Base-by-base conservation (phyloP, 2,329 filamentous ascomycete species). In the Elsinoe necatrix region DNA sequence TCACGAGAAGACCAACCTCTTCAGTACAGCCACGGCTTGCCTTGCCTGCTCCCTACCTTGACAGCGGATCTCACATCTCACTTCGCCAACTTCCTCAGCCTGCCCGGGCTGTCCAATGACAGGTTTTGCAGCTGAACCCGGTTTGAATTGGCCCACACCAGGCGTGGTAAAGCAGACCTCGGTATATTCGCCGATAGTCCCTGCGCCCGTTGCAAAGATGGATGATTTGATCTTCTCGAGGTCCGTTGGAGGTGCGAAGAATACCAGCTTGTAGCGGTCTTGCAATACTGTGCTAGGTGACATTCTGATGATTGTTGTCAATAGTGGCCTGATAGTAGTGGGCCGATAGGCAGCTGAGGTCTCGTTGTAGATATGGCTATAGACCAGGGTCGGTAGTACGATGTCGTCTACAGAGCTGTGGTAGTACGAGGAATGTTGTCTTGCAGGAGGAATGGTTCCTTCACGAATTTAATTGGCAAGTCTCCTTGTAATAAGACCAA, bases 121-220 rank as follows among this genome's bases (percentile, higher is more conserved):
- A 2, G 85, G 85, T 48, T 83, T 83, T 0, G 85, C 82, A 0
- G 72, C 67, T 56, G 75, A 74, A 0, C 80, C 81, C 0, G 84
- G 84, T 0, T 80, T 77, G 67, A 87, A 89, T 64, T 87, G 84
- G 0, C 83, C 83, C 0, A 73, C 80, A 3, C 85, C 85, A 3
- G 69, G 60, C 2, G 66, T 69, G 1, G 65, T 67, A 59, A 72
- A 76, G 55, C 69, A 71, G 54, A 66, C 69, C 62, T 77, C 72
- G 0, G 69, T 74, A 61, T 77, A 77, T 12, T 67, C 64, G 6
- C 66, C 72, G 59, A 70, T 73, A 5, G 63, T 63, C 6, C 74
- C 75, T 35, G 75, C 74, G 37, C 74, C 73, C 1, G 74, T 71
- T 43, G 68, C 66, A 61, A 77, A 77, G 57, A 77, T 69, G 47